Conservation (phyloP, 441 rosid genomes). For the Geranium incanum region DNA sequence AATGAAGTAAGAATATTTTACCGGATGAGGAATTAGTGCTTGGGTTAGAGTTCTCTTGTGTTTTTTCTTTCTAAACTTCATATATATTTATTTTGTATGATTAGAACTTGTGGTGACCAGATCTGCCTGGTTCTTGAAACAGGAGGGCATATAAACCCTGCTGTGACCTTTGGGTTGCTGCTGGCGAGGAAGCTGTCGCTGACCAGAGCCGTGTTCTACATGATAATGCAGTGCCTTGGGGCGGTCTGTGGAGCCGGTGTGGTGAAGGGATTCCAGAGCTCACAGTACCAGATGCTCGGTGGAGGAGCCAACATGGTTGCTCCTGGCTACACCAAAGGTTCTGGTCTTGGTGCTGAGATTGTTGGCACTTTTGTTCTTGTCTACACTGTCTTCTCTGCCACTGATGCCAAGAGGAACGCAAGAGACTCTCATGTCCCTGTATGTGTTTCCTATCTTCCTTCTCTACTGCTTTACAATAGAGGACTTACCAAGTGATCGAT, state of each 20-base stretch:
- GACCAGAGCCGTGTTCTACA: conserved; percentile 22
- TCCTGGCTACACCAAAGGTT: conserved; percentile 20
- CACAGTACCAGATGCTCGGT: conserved; percentile 8
- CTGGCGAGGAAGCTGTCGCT: conserved; percentile 22
- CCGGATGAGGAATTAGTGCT: too few relatives aligned
- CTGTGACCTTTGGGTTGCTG: conserved; percentile 22
- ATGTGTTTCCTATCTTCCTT: not conserved
- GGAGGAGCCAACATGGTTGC: conserved; percentile 17
- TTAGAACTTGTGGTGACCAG: conserved; percentile 2
- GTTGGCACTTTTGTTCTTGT: conserved; percentile 14
- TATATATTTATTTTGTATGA: not conserved
- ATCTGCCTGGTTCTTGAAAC: conserved; percentile 6
- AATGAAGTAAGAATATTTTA: too few relatives aligned
- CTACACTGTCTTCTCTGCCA: conserved; percentile 25
- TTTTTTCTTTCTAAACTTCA: not conserved
- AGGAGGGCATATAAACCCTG: conserved; percentile 24
- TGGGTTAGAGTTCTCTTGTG: not conserved
- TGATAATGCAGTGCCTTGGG: conserved; percentile 22
- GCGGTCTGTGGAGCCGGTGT: conserved; percentile 21
- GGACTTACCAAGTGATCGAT: too few relatives aligned
- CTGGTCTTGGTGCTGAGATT: conserved; percentile 21
- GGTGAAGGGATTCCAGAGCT: conserved; percentile 19
- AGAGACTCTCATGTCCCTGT: conserved; percentile 24
- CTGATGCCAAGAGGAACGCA: conserved; percentile 23
- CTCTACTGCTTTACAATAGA: too few relatives aligned